Percentiles rank a stretch among this genome's conserved stretches.
These are phyloP conservation scores for Fusarium virguliforme DNA, from an alignment of 2,329 filamentous ascomycete genomes.

Conservation along the genomic window DNA sequence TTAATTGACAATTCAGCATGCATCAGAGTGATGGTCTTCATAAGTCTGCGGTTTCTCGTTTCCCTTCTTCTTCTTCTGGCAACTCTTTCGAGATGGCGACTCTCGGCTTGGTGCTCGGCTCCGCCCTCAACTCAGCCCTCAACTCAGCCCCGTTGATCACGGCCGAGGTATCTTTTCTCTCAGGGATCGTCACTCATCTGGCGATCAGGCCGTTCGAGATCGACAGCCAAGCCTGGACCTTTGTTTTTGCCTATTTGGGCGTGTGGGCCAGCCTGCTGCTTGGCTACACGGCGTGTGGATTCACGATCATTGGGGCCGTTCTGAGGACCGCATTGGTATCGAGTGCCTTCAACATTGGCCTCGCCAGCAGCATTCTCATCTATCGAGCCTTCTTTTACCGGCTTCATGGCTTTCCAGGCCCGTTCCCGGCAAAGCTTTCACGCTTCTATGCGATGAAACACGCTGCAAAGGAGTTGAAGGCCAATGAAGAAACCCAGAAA, in stretches of 20 bases:
- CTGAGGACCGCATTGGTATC: not conserved
- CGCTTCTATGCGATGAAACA: conserved; percentile 28
- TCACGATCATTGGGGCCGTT: not conserved
- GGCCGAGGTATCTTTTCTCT: conserved; percentile 5
- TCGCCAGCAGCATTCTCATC: conserved; percentile 21
- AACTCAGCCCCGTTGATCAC: not conserved
- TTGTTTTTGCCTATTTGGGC: conserved; percentile 11
- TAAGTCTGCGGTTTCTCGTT: not conserved
- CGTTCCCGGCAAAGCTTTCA: conserved; percentile 23
- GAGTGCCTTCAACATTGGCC: conserved; percentile 14
- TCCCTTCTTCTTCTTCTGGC: not conserved
- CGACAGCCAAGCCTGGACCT: conserved; percentile 12
- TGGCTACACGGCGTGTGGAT: not conserved
- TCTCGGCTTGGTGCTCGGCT: not conserved
- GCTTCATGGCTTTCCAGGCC: conserved; percentile 28
- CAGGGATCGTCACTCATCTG: conserved; percentile 1
- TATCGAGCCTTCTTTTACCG: conserved; percentile 35
- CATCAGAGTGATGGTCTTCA: not conserved
- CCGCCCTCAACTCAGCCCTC: conserved; percentile 1
- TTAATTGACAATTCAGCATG: not conserved
- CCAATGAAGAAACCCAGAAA: conserved; percentile 29
- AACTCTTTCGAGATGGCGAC: not conserved
- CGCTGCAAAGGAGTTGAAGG: conserved; percentile 5
- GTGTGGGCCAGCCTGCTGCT: not conserved
- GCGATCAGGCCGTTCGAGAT: conserved; percentile 15